phyloP scores from a whole-genome alignment of 495 filamentous ascomycete species.

The Penicillium egyptiacum region DNA sequence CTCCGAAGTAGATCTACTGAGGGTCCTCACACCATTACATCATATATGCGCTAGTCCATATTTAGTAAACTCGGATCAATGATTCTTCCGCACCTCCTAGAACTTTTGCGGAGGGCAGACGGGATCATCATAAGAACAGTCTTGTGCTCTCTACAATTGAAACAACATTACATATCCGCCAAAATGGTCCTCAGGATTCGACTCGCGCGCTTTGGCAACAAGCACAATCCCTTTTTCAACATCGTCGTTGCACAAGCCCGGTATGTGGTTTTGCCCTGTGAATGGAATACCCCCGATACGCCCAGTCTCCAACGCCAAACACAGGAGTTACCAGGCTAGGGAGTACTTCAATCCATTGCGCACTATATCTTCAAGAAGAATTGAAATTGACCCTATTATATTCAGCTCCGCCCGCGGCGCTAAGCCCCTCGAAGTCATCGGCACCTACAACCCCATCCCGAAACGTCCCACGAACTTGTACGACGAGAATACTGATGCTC shows the following conservation, averaged over 20 bases:
- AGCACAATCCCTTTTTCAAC: constrained; percentile 87
- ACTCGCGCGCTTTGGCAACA: constrained; percentile 89
- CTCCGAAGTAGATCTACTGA: constrained; percentile 8
- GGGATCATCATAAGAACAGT: constrained; percentile 6
- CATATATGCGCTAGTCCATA: constrained; percentile 32
- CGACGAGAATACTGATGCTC: constrained; percentile 57
- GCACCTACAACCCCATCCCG: constrained; percentile 92
- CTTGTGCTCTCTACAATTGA: constrained; percentile 4
- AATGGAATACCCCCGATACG: constrained; percentile 2
- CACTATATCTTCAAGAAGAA: not conserved
- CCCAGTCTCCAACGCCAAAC: constrained; percentile 2
- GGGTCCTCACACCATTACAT: constrained; percentile 29
- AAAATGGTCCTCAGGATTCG: constrained; percentile 91
- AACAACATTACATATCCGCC: constrained; percentile 16
- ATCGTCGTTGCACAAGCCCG: constrained; percentile 95
- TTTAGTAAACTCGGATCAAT: constrained; percentile 26
- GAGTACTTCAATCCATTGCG: not conserved
- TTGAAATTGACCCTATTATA: constrained; percentile 3
- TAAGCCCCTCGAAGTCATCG: constrained; percentile 89
- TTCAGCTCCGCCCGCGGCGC: constrained; percentile 69
- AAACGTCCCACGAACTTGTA: constrained; percentile 60
- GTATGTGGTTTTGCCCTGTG: constrained; percentile 51
- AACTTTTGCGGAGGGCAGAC: constrained; percentile 32
- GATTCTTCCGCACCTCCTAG: constrained; percentile 26
- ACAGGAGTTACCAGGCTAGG: not conserved